A percentile compares a stretch with the other conserved stretches of the same genome.
phyloP scores from a whole-genome alignment of 2,329 filamentous ascomycete genomes.

The Huntiella omanensis region DNA sequence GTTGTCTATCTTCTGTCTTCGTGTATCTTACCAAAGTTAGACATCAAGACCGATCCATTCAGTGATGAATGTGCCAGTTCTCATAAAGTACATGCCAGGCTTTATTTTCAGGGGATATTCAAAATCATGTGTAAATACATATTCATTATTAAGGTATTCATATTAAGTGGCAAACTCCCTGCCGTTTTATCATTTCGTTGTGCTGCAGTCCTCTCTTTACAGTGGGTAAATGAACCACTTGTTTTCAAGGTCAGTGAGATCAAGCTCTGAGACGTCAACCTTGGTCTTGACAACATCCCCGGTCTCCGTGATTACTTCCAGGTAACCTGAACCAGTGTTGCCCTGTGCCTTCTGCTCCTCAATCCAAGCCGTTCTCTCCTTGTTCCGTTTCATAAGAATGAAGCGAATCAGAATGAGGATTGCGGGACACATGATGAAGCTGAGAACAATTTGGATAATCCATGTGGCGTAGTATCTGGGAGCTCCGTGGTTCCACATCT shows the following conservation, averaged over 20 bases:
- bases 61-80: too few species aligned
- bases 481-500: slow-evolving; percentile 18
- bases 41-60: too few species aligned
- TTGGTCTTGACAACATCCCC: neutral
- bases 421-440: neutral
- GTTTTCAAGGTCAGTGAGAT: slow-evolving; percentile 4
- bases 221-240: slow-evolving; percentile 6
- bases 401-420: neutral
- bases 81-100: too few species aligned
- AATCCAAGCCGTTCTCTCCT: neutral
- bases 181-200: too few species aligned
- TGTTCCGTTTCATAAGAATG: slow-evolving; percentile 1
- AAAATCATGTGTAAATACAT: too few species aligned
- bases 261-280: slow-evolving; percentile 3
- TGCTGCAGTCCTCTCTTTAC: neutral
- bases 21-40: too few species aligned
- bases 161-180: too few species aligned
- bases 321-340: neutral
- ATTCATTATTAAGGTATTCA: too few species aligned
- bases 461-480: slow-evolving; percentile 17
- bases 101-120: too few species aligned
- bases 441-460: slow-evolving; percentile 14
- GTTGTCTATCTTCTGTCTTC: too few species aligned
- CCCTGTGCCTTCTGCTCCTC: neutral
- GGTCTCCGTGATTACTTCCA: neutral